Conservation (phyloP, 768 basidiomycete genomes). For the Lepiota brunneoincarnata region DNA sequence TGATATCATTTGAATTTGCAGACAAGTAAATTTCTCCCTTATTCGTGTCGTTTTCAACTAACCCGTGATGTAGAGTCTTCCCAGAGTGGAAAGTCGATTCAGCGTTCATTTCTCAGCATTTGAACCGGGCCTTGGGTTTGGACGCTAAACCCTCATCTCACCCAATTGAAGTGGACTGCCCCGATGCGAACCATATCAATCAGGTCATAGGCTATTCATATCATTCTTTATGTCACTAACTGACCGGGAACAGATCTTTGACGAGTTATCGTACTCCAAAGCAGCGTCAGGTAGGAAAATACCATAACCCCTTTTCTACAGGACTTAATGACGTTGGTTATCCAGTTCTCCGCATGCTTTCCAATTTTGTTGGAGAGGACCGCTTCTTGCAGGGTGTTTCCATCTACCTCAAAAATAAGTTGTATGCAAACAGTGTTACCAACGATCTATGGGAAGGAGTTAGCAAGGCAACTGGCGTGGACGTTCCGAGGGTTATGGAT, state of each 20-base stretch:
- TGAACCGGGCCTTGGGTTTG: conserved; percentile 73
- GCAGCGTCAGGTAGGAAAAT: conserved; percentile 61
- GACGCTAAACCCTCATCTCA: conserved; percentile 89
- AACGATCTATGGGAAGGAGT: conserved; percentile 89
- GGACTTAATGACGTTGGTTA: neutral
- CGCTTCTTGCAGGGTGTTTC: conserved; percentile 86
- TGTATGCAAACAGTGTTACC: conserved; percentile 84
- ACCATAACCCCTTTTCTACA: neutral
- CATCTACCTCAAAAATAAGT: conserved; percentile 84
- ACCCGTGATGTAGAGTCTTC: conserved; percentile 45
- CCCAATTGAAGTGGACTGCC: conserved; percentile 89
- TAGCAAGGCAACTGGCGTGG: conserved; percentile 64
- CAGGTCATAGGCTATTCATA: conserved; percentile 39
- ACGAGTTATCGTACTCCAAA: conserved; percentile 83
- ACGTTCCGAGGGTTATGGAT: conserved; percentile 81
- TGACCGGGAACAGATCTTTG: conserved; percentile 68
- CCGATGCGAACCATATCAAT: conserved; percentile 82
- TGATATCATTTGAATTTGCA: conserved; percentile 19
- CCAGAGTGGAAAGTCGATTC: conserved; percentile 87
- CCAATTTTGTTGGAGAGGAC: conserved; percentile 85
- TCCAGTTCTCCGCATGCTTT: conserved; percentile 92
- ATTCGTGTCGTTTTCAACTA: neutral
- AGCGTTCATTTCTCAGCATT: conserved; percentile 75
- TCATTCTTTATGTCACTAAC: neutral
- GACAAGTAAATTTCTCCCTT: conserved; percentile 46